Evolutionary conservation across 2,329 filamentous ascomycete species (phyloP).

Genomic region (Pseudogymnoascus sp.): DNA sequence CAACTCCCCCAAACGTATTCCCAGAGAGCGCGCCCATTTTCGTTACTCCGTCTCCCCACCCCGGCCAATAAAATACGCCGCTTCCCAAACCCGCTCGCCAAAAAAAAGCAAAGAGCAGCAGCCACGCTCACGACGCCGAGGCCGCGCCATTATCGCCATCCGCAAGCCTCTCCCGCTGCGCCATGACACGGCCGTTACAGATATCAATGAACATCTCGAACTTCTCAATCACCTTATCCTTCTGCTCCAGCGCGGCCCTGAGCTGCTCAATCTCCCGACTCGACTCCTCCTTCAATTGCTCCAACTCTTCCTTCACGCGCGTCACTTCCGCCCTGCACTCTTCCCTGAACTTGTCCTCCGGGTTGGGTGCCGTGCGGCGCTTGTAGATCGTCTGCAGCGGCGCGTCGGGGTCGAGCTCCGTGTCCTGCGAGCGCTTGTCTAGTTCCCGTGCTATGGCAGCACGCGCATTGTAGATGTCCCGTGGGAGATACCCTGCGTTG

Average conservation of each 20-base stretch:
- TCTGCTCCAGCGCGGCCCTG: constrained; percentile 52
- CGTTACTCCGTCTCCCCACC: background rate
- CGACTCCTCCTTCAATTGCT: constrained; percentile 47
- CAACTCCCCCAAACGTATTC: background rate
- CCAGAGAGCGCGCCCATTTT: background rate
- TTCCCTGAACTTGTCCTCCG: constrained; percentile 56
- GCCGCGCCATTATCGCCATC: constrained; percentile 17
- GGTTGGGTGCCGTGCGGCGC: constrained; percentile 35
- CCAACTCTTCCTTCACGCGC: constrained; percentile 48
- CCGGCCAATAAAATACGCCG: constrained; percentile 1
- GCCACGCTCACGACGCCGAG: background rate
- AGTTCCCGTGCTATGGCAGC: constrained; percentile 60
- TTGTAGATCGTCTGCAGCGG: constrained; percentile 54
- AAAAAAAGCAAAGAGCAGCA: background rate
- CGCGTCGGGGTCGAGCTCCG: constrained; percentile 47
- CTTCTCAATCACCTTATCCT: constrained; percentile 53
- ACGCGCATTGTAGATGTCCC: constrained; percentile 60
- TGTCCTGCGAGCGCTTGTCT: constrained; percentile 46
- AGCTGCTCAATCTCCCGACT: constrained; percentile 51
- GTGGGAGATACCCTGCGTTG: constrained; percentile 52
- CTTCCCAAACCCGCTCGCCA: background rate
- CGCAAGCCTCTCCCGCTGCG: constrained; percentile 47
- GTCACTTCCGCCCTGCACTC: constrained; percentile 54
- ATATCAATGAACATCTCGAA: constrained; percentile 66
- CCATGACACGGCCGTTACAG: constrained; percentile 58